phyloP scores from a whole-genome alignment of 169 alveolate genomes.

The Amoebophrya sp. region DNA sequence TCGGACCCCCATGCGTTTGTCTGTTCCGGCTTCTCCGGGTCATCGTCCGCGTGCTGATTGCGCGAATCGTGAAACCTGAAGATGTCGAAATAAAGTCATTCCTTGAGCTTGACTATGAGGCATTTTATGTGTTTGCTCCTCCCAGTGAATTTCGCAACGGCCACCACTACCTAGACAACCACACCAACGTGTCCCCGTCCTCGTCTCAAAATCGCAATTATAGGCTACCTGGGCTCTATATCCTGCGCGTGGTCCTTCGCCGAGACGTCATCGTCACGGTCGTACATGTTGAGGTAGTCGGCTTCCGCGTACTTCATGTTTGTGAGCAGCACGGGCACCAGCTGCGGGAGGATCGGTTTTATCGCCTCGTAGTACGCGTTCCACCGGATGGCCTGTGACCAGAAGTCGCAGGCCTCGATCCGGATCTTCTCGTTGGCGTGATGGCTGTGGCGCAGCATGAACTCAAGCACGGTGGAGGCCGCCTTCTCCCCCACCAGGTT shows the following conservation, averaged over 20 bases:
- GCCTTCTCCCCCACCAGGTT: neutral
- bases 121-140: too few relatives aligned
- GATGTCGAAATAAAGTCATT: too few relatives aligned
- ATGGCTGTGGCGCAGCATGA: neutral
- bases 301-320: neutral
- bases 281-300: neutral
- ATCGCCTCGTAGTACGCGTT: neutral
- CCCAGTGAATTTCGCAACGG: too few relatives aligned
- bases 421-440: neutral
- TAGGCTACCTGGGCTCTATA: neutral
- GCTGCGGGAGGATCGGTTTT: neutral
- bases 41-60: neutral
- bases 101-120: too few relatives aligned
- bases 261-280: neutral
- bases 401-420: neutral
- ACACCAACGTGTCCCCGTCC: too few relatives aligned
- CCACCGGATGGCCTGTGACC: neutral
- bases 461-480: neutral
- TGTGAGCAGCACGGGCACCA: neutral
- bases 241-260: neutral
- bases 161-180: too few relatives aligned
- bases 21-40: neutral
- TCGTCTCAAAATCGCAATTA: too few relatives aligned
- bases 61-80: neutral
- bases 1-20: slow-evolving; percentile 25